phyloP scores from a whole-genome alignment of 768 basidiomycete species.

The Tylopilus balloui region DNA sequence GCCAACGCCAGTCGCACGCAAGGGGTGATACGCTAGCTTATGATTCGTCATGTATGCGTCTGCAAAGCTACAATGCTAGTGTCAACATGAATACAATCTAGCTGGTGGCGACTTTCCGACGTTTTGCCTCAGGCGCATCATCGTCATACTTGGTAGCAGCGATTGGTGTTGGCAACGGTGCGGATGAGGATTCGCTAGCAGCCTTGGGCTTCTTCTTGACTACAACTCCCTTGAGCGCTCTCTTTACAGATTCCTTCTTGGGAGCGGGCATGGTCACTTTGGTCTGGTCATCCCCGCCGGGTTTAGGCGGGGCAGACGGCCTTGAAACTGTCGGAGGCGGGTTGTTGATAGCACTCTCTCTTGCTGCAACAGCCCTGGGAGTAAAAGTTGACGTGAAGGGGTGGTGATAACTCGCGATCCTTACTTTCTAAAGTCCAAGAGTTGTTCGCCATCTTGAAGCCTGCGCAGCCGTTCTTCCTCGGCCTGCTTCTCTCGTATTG shows the following conservation, averaged over 20 bases:
- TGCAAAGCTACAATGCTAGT: slow-evolving; percentile 11
- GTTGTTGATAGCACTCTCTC: slow-evolving; percentile 49
- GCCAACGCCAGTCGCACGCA: slow-evolving; percentile 56
- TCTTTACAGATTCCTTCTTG: slow-evolving; percentile 61
- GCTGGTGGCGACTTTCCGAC: slow-evolving; percentile 47
- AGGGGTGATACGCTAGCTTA: slow-evolving; percentile 13
- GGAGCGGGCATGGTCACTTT: slow-evolving; percentile 28
- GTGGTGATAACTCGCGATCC: slow-evolving; percentile 12
- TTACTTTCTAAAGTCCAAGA: slow-evolving; percentile 76
- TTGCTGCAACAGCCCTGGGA: slow-evolving; percentile 65
- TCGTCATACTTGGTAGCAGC: slow-evolving; percentile 16
- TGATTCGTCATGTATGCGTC: slow-evolving; percentile 2
- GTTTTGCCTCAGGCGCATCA: slow-evolving; percentile 44
- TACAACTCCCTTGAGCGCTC: slow-evolving; percentile 70
- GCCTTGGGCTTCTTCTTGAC: slow-evolving; percentile 70
- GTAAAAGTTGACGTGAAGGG: slow-evolving; percentile 11
- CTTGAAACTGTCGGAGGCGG: slow-evolving; percentile 31
- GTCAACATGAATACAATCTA: slow-evolving; percentile 18
- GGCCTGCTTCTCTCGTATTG: slow-evolving; percentile 69
- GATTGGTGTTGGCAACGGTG: slow-evolving; percentile 16
- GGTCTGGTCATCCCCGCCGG: slow-evolving; percentile 24
- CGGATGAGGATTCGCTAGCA: slow-evolving; percentile 11
- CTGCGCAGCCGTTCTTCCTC: slow-evolving; percentile 73
- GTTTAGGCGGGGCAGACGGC: slow-evolving; percentile 30
- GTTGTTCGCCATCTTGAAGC: slow-evolving; percentile 72